These are phyloP conservation scores for Ceratocystis ficicola DNA, from an alignment of 2,329 filamentous ascomycete genomes.

Conservation along the genomic window DNA sequence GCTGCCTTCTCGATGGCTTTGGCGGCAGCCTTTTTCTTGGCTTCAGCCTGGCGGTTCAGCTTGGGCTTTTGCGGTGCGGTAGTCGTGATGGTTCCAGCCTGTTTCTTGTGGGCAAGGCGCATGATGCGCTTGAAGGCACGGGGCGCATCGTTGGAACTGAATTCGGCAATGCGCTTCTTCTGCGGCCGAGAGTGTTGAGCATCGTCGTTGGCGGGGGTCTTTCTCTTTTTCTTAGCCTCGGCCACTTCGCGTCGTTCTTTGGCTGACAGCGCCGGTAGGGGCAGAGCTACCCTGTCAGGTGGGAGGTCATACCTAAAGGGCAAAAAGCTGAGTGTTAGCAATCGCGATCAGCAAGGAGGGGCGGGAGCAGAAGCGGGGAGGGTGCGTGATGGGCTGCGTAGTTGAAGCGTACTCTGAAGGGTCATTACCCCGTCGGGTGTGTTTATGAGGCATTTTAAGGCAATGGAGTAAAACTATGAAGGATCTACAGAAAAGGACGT, in stretches of 20 bases:
- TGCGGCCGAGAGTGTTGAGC: slow-evolving; percentile 29
- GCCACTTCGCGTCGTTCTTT: slow-evolving; percentile 21
- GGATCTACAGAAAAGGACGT: slow-evolving; percentile 1
- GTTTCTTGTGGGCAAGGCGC: slow-evolving; percentile 45
- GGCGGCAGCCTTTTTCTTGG: slow-evolving; percentile 26
- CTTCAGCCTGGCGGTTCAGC: slow-evolving; percentile 14
- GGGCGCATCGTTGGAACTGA: slow-evolving; percentile 64
- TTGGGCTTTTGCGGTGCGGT: slow-evolving; percentile 25
- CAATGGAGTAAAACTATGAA: background rate
- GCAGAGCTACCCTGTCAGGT: slow-evolving; percentile 12
- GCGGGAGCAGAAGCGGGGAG: background rate
- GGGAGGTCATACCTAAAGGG: slow-evolving; percentile 17
- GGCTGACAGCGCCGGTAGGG: slow-evolving; percentile 17
- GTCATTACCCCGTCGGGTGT: slow-evolving; percentile 54
- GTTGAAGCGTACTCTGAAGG: slow-evolving; percentile 38
- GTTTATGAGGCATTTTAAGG: slow-evolving; percentile 68
- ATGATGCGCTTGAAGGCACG: slow-evolving; percentile 79
- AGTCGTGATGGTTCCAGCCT: slow-evolving; percentile 16
- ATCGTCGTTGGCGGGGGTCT: slow-evolving; percentile 33
- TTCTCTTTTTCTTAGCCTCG: slow-evolving; percentile 26
- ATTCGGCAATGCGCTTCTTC: slow-evolving; percentile 26
- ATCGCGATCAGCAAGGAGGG: background rate
- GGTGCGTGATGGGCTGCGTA: background rate
- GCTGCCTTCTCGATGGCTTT: slow-evolving; percentile 35
- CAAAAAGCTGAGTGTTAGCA: background rate